Evolutionary conservation across 768 basidiomycete genomes (phyloP).

Genomic region (Pleurotus djamor): DNA sequence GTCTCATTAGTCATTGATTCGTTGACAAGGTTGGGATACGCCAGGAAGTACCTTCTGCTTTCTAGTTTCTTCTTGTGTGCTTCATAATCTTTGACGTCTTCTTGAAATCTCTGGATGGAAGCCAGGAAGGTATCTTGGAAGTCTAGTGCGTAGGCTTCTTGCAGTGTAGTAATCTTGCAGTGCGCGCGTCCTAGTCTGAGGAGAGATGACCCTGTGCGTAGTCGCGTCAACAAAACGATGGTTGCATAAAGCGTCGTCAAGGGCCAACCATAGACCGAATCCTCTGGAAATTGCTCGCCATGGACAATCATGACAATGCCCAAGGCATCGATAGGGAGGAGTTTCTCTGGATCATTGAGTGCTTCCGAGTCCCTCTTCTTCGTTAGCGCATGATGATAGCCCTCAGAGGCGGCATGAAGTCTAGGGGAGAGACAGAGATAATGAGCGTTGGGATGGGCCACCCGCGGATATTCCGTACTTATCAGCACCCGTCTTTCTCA

Average conservation of each 20-base stretch:
- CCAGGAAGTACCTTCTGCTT: slow-evolving; percentile 57
- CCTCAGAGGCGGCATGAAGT: slow-evolving; percentile 67
- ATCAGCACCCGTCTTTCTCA: slow-evolving; percentile 69
- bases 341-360: slow-evolving; percentile 60
- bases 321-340: slow-evolving; percentile 73
- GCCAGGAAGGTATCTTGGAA: slow-evolving; percentile 73
- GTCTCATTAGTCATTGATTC: not conserved
- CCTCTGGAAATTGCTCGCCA: slow-evolving; percentile 78
- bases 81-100: slow-evolving; percentile 84
- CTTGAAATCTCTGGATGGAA: slow-evolving; percentile 61
- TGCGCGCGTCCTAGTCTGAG: slow-evolving; percentile 79
- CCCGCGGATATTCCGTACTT: slow-evolving; percentile 44
- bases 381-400: slow-evolving; percentile 66
- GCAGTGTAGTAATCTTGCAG: slow-evolving; percentile 80
- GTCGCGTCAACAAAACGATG: not conserved
- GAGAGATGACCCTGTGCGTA: slow-evolving; percentile 59
- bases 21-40: too few relatives aligned
- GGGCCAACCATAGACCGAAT: slow-evolving; percentile 67
- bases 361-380: slow-evolving; percentile 59
- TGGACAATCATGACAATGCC: slow-evolving; percentile 87
- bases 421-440: slow-evolving; percentile 31
- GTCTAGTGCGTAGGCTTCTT: slow-evolving; percentile 75
- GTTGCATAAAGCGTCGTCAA: not conserved
- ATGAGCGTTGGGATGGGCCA: not conserved
- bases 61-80: slow-evolving; percentile 82